Percentiles rank a stretch among this genome's conserved stretches.
Evolutionary conservation across 192 early-diverging fungal genomes (phyloP).

Genomic region (Umbelopsis sp.): DNA sequence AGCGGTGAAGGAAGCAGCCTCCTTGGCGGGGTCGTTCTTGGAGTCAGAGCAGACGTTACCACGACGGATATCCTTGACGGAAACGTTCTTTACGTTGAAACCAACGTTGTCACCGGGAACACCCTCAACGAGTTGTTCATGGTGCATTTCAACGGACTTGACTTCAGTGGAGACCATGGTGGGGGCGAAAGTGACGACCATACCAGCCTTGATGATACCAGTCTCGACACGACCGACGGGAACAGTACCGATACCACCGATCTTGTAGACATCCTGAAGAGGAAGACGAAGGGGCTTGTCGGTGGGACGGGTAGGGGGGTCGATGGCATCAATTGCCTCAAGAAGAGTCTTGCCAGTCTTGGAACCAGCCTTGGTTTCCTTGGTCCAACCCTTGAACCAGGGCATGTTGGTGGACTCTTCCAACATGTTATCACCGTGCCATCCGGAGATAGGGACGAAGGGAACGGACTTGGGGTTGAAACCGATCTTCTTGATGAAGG

Average conservation of each 20-base stretch:
- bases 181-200: constrained; percentile 89
- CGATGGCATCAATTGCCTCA: constrained; percentile 93
- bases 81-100: constrained; percentile 99
- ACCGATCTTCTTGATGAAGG: constrained; percentile 97
- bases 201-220: constrained; percentile 89
- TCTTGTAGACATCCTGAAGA: constrained; percentile 98
- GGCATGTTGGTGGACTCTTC: constrained; percentile 91
- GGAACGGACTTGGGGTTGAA: constrained; percentile 92
- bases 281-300: constrained; percentile 97
- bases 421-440: constrained; percentile 99
- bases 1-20: constrained; percentile 86
- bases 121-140: constrained; percentile 88
- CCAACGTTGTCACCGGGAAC: constrained; percentile 97
- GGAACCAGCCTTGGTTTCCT: constrained; percentile 80
- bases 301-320: constrained; percentile 86
- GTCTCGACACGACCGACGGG: constrained; percentile 98
- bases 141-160: constrained; percentile 99
- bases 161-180: constrained; percentile 88
- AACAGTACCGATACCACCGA: constrained; percentile 96
- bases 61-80: constrained; percentile 97
- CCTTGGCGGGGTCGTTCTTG: constrained; percentile 97
- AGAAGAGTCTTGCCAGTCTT: constrained; percentile 82
- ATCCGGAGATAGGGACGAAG: constrained; percentile 98
- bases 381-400: constrained; percentile 98
- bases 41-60: constrained; percentile 95